These are phyloP conservation scores for Neonectria ditissima DNA, from an alignment of 2,329 filamentous ascomycete species.

Conservation along the genomic window DNA sequence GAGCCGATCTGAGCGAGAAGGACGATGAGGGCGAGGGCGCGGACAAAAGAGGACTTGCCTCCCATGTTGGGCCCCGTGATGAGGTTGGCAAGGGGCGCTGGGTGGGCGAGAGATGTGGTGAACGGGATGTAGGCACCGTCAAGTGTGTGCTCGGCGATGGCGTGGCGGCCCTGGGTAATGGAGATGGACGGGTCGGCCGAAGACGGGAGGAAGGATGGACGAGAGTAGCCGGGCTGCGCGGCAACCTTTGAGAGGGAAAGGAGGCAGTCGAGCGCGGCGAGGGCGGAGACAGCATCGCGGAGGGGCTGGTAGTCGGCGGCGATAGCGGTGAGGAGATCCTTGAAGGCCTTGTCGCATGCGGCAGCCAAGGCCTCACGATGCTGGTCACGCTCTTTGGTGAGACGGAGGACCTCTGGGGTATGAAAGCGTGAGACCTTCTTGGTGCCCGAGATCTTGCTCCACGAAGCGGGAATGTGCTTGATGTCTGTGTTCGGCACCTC, in stretches of 20 bases:
- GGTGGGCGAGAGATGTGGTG: slow-evolving; percentile 77
- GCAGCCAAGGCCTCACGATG: slow-evolving; percentile 93
- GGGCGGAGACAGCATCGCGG: slow-evolving; percentile 86
- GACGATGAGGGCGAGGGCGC: slow-evolving; percentile 88
- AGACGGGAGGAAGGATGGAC: slow-evolving; percentile 75
- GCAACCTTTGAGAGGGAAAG: slow-evolving; percentile 88
- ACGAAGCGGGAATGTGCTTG: slow-evolving; percentile 91
- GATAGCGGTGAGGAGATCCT: slow-evolving; percentile 76
- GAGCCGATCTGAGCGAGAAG: slow-evolving; percentile 96
- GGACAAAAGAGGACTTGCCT: slow-evolving; percentile 97
- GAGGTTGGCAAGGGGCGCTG: slow-evolving; percentile 78
- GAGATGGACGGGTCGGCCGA: slow-evolving; percentile 75
- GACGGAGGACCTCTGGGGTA: slow-evolving; percentile 86
- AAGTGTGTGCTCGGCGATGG: slow-evolving; percentile 93
- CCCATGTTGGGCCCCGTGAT: slow-evolving; percentile 99
- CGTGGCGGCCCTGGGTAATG: slow-evolving; percentile 78
- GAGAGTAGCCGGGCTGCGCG: slow-evolving; percentile 86
- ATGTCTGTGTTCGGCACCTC: slow-evolving; percentile 87
- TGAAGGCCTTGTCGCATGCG: slow-evolving; percentile 88
- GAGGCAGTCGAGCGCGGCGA: slow-evolving; percentile 90
- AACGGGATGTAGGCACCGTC: slow-evolving; percentile 93
- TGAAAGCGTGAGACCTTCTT: slow-evolving; percentile 95
- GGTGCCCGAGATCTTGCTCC: slow-evolving; percentile 94
- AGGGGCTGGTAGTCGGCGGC: slow-evolving; percentile 88
- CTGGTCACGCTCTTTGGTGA: slow-evolving; percentile 90